Conservation (phyloP, 352 stramenopile species). For the Sclerospora graminicola region DNA sequence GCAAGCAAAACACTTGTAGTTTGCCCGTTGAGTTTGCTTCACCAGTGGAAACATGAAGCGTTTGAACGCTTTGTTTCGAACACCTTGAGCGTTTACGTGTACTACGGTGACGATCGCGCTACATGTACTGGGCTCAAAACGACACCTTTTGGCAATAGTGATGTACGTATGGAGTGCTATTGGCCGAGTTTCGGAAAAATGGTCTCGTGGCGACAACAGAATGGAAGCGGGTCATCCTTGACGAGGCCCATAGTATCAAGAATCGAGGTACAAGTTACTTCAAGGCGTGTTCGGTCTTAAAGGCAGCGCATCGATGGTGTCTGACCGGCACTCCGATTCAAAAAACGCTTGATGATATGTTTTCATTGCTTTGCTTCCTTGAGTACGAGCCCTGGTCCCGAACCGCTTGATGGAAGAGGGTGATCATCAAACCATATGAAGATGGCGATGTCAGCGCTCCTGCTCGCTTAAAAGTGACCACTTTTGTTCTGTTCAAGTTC, state of each 20-base stretch:
- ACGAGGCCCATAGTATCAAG: slow-evolving; percentile 89
- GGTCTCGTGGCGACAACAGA: slow-evolving; percentile 25
- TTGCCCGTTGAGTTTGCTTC: no score
- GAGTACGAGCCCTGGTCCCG: slow-evolving; percentile 80
- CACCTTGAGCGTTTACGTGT: no score
- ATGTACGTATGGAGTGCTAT: slow-evolving; percentile 82
- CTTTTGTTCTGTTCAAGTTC: no score
- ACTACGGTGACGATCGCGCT: no score
- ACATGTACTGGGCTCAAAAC: no score
- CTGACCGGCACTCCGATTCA: slow-evolving; percentile 86
- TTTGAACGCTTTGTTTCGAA: no score
- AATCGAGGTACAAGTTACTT: slow-evolving; percentile 71
- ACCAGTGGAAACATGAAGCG: no score
- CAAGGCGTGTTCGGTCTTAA: slow-evolving; percentile 42
- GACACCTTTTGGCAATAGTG: no score
- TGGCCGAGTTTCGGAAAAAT: slow-evolving; percentile 49
- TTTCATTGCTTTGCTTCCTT: slow-evolving; percentile 77
- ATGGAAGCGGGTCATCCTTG: slow-evolving; percentile 84
- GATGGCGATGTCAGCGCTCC: slow-evolving; percentile 46
- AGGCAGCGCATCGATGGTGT: slow-evolving; percentile 73
- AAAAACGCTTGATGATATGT: slow-evolving; percentile 84
- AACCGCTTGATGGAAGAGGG: slow-evolving; percentile 71
- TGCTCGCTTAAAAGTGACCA: slow-evolving; percentile 48
- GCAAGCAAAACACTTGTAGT: slow-evolving; percentile 66
- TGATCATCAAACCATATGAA: slow-evolving; percentile 72